Evolutionary conservation across 768 basidiomycete species (phyloP).

Genomic region (Leucocoprinus birnbaumii): DNA sequence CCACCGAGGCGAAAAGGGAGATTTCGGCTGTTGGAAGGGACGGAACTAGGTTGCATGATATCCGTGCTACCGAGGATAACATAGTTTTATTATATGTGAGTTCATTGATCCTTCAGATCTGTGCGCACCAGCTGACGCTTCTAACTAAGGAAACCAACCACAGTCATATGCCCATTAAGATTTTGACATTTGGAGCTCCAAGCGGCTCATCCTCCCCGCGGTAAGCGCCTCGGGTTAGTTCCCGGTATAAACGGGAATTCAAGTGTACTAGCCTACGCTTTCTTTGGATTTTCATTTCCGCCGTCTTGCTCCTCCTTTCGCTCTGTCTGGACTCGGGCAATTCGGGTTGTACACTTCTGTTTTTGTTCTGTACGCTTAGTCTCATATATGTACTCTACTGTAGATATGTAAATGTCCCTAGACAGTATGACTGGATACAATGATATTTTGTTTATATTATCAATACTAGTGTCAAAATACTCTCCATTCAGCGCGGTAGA

Average conservation of each 20-base stretch:
- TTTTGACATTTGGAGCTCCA: conserved; percentile 42
- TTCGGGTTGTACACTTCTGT: background rate
- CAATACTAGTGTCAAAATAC: too few relatives aligned
- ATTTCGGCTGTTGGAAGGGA: conserved; percentile 41
- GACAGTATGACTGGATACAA: too few relatives aligned
- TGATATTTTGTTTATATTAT: too few relatives aligned
- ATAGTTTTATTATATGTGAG: conserved; percentile 54
- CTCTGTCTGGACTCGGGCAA: too few relatives aligned
- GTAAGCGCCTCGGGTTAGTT: background rate
- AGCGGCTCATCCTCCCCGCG: conserved; percentile 5
- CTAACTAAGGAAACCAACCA: conserved; percentile 26
- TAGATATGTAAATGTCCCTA: background rate
- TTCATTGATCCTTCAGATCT: conserved; percentile 6
- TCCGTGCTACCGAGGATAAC: conserved; percentile 59
- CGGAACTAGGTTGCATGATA: conserved; percentile 41
- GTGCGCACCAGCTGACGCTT: conserved; percentile 6
- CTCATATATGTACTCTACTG: background rate
- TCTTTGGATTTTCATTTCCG: background rate
- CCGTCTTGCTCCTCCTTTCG: background rate
- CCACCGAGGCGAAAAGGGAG: conserved; percentile 39
- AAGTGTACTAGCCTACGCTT: too few relatives aligned
- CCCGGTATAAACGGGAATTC: too few relatives aligned
- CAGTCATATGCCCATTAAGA: conserved; percentile 36
- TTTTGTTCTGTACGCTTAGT: background rate
- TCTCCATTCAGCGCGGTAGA: too few relatives aligned